Conservation (phyloP, 2,329 filamentous ascomycete species). For the Colletotrichum tabaci region DNA sequence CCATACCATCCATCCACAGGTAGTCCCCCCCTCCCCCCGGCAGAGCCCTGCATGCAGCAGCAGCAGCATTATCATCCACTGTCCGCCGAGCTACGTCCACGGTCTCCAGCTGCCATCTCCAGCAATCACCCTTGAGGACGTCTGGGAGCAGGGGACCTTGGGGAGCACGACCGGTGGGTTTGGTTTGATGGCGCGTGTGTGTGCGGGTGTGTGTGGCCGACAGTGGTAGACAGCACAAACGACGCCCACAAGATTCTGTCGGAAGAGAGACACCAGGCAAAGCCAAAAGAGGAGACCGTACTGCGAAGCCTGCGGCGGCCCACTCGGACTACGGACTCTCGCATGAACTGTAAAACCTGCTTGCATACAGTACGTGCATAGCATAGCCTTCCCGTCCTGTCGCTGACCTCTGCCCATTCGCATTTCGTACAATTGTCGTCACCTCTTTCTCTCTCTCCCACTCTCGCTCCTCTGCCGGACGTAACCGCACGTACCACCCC, state of each 20-base stretch:
- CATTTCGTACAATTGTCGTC: conserved; percentile 40
- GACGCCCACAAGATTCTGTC: conserved; percentile 8
- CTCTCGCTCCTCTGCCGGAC: conserved; percentile 31
- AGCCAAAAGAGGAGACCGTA: conserved; percentile 16
- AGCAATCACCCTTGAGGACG: conserved; percentile 25
- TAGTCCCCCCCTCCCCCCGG: not conserved
- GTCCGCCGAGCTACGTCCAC: conserved; percentile 30
- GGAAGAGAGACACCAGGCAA: not conserved
- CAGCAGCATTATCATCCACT: conserved; percentile 6
- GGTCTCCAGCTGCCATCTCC: conserved; percentile 24
- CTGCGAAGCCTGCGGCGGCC: conserved; percentile 14
- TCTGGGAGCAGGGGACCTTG: conserved; percentile 6
- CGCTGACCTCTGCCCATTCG: conserved; percentile 28
- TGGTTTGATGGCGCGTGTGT: not conserved
- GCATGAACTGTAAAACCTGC: conserved; percentile 43
- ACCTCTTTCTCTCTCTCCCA: conserved; percentile 4
- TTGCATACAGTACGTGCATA: conserved; percentile 38
- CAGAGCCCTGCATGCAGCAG: conserved; percentile 32
- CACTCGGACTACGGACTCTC: conserved; percentile 29
- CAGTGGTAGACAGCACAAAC: not conserved
- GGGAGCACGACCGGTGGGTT: not conserved
- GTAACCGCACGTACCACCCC: conserved; percentile 28
- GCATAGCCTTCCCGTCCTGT: conserved; percentile 38
- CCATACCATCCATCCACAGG: conserved; percentile 25
- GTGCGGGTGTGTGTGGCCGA: not conserved